A percentile compares a stretch with the other conserved stretches of the same genome.
Evolutionary conservation across 129 eudicot species (phyloP).

Genomic region (Scalesia atractyloides): DNA sequence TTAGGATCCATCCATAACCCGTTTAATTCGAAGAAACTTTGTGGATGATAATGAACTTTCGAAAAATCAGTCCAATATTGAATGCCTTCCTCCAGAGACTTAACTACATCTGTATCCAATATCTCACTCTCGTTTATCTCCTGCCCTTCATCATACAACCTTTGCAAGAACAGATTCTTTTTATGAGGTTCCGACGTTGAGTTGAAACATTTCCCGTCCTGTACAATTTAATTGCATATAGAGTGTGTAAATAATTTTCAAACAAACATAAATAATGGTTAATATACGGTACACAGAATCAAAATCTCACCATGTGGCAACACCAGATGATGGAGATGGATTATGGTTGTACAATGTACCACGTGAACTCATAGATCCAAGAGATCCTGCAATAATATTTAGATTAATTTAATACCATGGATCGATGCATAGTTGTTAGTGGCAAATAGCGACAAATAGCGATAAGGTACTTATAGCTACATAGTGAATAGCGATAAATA

Average conservation of each 20-base stretch:
- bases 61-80: conserved; percentile 91
- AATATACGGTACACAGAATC: neutral
- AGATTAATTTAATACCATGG: neutral
- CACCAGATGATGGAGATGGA: conserved; percentile 38
- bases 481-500: too few relatives aligned
- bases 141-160: conserved; percentile 66
- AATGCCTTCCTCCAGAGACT: conserved; percentile 70
- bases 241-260: neutral
- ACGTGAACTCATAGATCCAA: conserved; percentile 78
- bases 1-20: conserved; percentile 65
- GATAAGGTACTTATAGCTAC: too few relatives aligned
- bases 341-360: conserved; percentile 79
- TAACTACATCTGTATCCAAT: conserved; percentile 66
- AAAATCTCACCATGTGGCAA: conserved; percentile 71
- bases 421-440: neutral
- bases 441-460: too few relatives aligned
- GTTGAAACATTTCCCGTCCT: conserved; percentile 78
- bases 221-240: conserved; percentile 30
- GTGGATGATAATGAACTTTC: conserved; percentile 94
- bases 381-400: conserved; percentile 59
- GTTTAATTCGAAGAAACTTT: conserved; percentile 76
- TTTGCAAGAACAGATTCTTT: conserved; percentile 80
- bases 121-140: conserved; percentile 41
- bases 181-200: conserved; percentile 63
- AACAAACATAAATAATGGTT: neutral